Conservation (phyloP, 305 asterid species). For the Plantago coronopus region DNA sequence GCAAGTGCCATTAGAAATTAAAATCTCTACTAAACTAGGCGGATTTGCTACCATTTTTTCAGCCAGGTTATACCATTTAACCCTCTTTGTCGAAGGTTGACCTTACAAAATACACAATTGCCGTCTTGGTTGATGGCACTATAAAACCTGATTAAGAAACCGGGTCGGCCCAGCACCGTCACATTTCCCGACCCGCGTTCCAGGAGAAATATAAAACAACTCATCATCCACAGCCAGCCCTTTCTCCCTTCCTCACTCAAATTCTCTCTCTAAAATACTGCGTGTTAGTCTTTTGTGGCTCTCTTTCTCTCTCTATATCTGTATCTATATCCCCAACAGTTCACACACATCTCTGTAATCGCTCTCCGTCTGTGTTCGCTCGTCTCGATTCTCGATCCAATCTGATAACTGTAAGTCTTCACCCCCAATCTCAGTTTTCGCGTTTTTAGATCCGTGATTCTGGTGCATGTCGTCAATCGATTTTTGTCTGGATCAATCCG, state of each 20-base stretch:
- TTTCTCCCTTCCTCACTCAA: constrained; percentile 24
- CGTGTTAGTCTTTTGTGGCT: constrained; percentile 24
- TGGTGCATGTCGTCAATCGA: neutral
- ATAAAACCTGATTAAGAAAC: neutral
- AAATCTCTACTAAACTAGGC: too few species aligned
- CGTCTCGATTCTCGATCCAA: constrained; percentile 38
- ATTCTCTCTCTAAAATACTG: constrained; percentile 38
- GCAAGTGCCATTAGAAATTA: too few species aligned
- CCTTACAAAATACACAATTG: constrained; percentile 1
- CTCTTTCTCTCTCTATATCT: constrained; percentile 49
- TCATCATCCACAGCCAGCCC: constrained; percentile 28
- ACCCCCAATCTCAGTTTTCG: constrained; percentile 20
- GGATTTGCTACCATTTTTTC: neutral
- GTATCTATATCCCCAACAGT: constrained; percentile 17
- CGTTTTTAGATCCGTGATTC: constrained; percentile 36
- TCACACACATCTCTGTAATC: constrained; percentile 17
- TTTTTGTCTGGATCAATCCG: constrained; percentile 11
- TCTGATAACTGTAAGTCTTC: constrained; percentile 32
- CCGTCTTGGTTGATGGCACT: constrained; percentile 1
- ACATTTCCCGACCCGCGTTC: constrained; percentile 24
- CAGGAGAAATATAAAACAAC: constrained; percentile 24
- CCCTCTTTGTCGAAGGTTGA: neutral
- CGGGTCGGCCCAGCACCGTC: constrained; percentile 10
- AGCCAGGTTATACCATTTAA: neutral
- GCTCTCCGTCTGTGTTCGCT: constrained; percentile 8